phyloP scores from a whole-genome alignment of 164 flowering plant species.

The Aristolochia contorta region DNA sequence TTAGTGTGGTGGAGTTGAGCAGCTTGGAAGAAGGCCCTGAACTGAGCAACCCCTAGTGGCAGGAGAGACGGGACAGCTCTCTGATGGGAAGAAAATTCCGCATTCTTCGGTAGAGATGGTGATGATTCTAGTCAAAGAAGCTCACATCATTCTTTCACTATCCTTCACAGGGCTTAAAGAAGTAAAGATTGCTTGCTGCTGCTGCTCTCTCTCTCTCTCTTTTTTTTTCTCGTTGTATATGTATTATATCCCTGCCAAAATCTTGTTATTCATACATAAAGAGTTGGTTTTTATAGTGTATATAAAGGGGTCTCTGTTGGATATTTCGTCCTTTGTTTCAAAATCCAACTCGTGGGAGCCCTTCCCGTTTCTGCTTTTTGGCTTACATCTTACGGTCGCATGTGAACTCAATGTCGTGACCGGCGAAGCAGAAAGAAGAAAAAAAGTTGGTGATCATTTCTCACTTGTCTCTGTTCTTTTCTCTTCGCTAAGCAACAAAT shows the following conservation, averaged over 20 bases:
- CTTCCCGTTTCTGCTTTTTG: no score
- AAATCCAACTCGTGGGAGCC: not conserved
- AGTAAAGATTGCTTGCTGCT: constrained; percentile 1
- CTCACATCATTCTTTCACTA: constrained; percentile 23
- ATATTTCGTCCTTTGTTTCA: no score
- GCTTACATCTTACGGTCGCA: no score
- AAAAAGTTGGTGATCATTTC: no score
- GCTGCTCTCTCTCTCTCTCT: no score
- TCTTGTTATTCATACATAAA: constrained; percentile 30
- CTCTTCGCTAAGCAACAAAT: no score
- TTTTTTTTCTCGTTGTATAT: constrained; percentile 27
- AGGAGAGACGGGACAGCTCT: constrained; percentile 2
- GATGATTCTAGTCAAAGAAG: constrained; percentile 5
- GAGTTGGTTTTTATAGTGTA: constrained; percentile 14
- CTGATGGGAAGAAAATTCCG: not conserved
- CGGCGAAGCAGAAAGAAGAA: no score
- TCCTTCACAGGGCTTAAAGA: constrained; percentile 5
- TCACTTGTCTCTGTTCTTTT: no score
- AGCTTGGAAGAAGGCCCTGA: constrained; percentile 69
- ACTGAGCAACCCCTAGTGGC: constrained; percentile 21
- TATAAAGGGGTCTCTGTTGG: constrained; percentile 3
- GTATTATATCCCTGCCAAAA: constrained; percentile 23
- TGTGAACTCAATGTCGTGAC: no score
- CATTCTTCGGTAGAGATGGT: constrained; percentile 20
- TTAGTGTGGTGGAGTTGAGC: constrained; percentile 50